Evolutionary conservation across 2,329 filamentous ascomycete species (phyloP).

Genomic region (Anthostomella pinea): DNA sequence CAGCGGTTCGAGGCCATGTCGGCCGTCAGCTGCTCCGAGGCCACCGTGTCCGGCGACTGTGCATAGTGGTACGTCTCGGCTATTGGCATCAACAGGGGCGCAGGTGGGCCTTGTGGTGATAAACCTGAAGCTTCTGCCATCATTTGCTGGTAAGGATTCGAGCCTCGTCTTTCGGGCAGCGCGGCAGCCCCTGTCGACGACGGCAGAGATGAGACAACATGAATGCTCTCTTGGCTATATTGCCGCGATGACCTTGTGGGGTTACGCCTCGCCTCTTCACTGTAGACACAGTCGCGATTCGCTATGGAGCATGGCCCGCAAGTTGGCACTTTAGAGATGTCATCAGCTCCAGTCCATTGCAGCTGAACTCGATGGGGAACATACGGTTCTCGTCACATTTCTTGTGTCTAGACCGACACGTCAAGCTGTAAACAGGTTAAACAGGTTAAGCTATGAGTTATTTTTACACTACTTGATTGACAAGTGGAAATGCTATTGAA

Average conservation of each 20-base stretch:
- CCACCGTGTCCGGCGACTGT: slow-evolving; percentile 26
- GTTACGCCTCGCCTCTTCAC: slow-evolving; percentile 3
- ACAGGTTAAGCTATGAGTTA: not conserved
- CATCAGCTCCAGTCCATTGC: not conserved
- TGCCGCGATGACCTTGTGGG: slow-evolving; percentile 1
- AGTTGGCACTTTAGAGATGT: slow-evolving; percentile 12
- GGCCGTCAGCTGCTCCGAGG: slow-evolving; percentile 27
- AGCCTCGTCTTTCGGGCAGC: no score
- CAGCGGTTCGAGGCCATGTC: slow-evolving; percentile 32
- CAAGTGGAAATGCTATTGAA: slow-evolving; percentile 1
- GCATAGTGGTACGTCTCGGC: slow-evolving; percentile 14
- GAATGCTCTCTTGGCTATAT: not conserved
- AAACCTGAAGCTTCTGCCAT: slow-evolving; percentile 2
- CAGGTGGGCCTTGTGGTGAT: slow-evolving; percentile 1
- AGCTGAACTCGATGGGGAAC: slow-evolving; percentile 1
- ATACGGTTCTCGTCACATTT: slow-evolving; percentile 22
- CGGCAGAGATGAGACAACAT: not conserved
- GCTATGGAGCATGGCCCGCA: slow-evolving; percentile 21
- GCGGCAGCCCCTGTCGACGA: not conserved
- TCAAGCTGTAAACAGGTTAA: slow-evolving; percentile 4
- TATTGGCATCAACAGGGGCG: slow-evolving; percentile 4
- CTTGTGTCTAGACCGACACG: slow-evolving; percentile 17
- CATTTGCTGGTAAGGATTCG: slow-evolving; percentile 9
- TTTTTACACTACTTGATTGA: not conserved
- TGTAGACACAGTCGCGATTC: slow-evolving; percentile 18